Conservation (phyloP, 2,329 filamentous ascomycete species). For the Elsinoe arachidis region DNA sequence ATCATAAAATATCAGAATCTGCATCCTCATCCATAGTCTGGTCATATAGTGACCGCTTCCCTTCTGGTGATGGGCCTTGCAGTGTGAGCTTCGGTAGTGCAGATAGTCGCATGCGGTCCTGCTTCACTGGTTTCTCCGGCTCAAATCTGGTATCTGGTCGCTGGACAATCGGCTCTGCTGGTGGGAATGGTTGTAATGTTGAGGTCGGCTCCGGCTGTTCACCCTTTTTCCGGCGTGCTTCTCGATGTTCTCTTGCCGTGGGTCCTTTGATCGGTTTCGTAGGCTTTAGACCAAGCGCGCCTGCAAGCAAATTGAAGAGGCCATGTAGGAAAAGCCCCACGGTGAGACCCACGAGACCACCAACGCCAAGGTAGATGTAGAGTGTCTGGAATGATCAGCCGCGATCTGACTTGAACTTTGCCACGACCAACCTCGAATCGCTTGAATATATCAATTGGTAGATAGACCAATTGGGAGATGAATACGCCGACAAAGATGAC, state of each 20-base stretch:
- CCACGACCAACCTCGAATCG: constrained; percentile 46
- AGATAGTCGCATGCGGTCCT: constrained; percentile 16
- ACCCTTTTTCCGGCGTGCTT: constrained; percentile 21
- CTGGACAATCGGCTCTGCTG: background rate
- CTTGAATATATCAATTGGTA: constrained; percentile 44
- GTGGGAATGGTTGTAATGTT: background rate
- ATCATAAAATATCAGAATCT: constrained; percentile 38
- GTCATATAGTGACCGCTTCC: constrained; percentile 46
- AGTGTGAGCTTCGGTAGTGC: constrained; percentile 18
- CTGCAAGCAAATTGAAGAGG: constrained; percentile 44
- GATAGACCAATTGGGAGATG: constrained; percentile 32
- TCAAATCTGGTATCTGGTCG: background rate
- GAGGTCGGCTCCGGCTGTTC: constrained; percentile 15
- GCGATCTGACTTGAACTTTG: background rate
- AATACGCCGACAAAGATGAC: constrained; percentile 39
- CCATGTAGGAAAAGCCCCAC: constrained; percentile 53
- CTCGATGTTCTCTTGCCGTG: constrained; percentile 26
- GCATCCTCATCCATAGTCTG: constrained; percentile 67
- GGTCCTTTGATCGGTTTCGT: constrained; percentile 17
- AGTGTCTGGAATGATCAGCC: constrained; percentile 32
- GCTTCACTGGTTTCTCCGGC: background rate
- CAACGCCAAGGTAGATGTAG: constrained; percentile 55
- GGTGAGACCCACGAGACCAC: constrained; percentile 56
- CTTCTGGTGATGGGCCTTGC: constrained; percentile 25
- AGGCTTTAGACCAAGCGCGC: constrained; percentile 17